Evolutionary conservation across 2,329 filamentous ascomycete genomes (phyloP).

Genomic region (Apiospora rasikravindrae): DNA sequence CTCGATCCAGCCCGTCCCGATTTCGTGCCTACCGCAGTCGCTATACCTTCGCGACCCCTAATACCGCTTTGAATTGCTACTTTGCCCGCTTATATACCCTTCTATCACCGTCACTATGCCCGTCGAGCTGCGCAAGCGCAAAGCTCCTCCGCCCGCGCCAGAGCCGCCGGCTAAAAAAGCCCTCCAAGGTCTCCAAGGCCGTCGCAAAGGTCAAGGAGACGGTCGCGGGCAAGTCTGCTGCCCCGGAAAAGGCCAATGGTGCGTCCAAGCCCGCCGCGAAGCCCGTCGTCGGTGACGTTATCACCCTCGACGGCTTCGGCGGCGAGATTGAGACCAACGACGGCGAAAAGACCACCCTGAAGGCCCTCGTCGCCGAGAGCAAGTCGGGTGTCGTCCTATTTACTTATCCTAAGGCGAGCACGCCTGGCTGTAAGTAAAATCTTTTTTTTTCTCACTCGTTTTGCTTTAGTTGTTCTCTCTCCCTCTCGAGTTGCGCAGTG

Average conservation of each 20-base stretch:
- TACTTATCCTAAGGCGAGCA: conserved; percentile 94
- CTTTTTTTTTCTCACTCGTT: conserved; percentile 11
- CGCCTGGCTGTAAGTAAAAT: conserved; percentile 80
- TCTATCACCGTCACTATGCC: conserved; percentile 41
- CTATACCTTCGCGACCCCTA: conserved; percentile 28
- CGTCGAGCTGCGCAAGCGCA: conserved; percentile 51
- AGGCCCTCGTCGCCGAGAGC: conserved; percentile 81
- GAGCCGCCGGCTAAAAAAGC: conserved; percentile 47
- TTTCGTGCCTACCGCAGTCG: conserved; percentile 26
- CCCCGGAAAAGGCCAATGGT: conserved; percentile 26
- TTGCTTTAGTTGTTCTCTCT: background rate
- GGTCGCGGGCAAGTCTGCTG: conserved; percentile 36
- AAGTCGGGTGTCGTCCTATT: conserved; percentile 88
- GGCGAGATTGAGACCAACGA: conserved; percentile 85
- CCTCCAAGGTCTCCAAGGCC: conserved; percentile 43
- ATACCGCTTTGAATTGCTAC: conserved; percentile 20
- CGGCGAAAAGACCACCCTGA: conserved; percentile 78
- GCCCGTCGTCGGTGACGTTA: conserved; percentile 59
- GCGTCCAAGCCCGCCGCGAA: conserved; percentile 36
- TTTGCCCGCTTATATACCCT: conserved; percentile 22
- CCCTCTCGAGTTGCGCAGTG: background rate
- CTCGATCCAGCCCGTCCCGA: conserved; percentile 22
- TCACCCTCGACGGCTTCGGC: conserved; percentile 65
- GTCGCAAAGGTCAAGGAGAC: conserved; percentile 45
- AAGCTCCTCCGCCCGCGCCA: conserved; percentile 46